A percentile compares a stretch with the other conserved stretches of the same genome.
These are phyloP conservation scores for Cladosporium sp. DNA, from an alignment of 2,329 filamentous ascomycete species.

Conservation along the genomic window DNA sequence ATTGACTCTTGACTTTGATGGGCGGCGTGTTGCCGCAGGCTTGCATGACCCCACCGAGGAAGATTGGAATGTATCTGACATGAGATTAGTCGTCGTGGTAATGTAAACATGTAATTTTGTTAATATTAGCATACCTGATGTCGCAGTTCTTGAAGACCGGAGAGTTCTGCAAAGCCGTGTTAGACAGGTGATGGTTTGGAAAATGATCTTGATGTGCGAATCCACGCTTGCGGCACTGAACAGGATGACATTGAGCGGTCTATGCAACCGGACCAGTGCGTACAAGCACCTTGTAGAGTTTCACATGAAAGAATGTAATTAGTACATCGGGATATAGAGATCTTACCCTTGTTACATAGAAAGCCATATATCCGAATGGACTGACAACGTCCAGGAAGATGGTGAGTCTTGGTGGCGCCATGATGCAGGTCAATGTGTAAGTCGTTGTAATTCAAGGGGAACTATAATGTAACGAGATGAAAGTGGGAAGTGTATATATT, in stretches of 20 bases:
- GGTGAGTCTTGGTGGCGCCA: conserved; percentile 49
- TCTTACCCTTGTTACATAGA: conserved; percentile 51
- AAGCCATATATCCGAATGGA: conserved; percentile 59
- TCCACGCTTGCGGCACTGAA: too few relatives aligned
- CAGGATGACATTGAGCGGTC: too few relatives aligned
- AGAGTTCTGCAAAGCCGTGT: conserved; percentile 43
- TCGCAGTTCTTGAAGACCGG: conserved; percentile 52
- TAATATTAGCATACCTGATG: conserved; percentile 25
- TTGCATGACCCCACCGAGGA: conserved; percentile 58
- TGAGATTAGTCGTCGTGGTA: not conserved
- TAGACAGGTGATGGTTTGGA: not conserved
- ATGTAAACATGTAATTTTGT: not conserved
- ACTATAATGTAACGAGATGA: too few relatives aligned
- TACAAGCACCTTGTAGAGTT: too few relatives aligned
- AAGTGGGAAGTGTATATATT: too few relatives aligned
- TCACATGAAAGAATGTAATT: too few relatives aligned
- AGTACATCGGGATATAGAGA: too few relatives aligned
- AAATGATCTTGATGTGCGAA: too few relatives aligned
- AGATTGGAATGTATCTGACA: conserved; percentile 52
- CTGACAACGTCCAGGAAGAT: conserved; percentile 57
- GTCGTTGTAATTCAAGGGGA: too few relatives aligned
- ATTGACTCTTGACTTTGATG: conserved; percentile 52
- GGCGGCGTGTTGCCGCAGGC: conserved; percentile 52
- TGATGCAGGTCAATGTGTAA: conserved; percentile 18
- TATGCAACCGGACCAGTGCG: too few relatives aligned